Conservation (phyloP, 345 rosid genomes). For the Gossypium herbaceum region DNA sequence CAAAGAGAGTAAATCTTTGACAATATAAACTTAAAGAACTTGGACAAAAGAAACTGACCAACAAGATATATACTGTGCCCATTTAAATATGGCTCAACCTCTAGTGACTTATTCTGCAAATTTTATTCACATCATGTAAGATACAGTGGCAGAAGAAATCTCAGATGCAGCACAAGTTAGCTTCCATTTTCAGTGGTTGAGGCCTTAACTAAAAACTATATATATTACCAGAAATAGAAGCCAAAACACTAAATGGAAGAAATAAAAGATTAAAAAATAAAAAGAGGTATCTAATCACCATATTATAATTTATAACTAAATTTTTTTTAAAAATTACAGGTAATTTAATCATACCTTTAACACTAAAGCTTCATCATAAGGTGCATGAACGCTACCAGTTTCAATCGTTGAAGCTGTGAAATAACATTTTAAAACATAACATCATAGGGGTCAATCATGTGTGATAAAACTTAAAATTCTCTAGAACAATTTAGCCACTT, state of each 20-base stretch:
- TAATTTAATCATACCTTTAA: conserved; percentile 49
- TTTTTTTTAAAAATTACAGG: not conserved
- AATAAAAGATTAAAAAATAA: not conserved
- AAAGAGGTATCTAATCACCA: not conserved
- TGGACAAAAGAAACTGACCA: conserved; percentile 54
- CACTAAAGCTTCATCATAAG: conserved; percentile 45
- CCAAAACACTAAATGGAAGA: conserved; percentile 5
- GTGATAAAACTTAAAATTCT: not conserved
- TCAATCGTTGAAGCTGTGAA: conserved; percentile 57
- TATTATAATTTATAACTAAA: not conserved
- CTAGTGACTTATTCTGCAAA: conserved; percentile 75
- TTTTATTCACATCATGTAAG: conserved; percentile 26
- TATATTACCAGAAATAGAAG: not conserved
- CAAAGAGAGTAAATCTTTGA: not conserved
- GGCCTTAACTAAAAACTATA: not conserved
- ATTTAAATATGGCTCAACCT: conserved; percentile 65
- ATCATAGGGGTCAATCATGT: not conserved
- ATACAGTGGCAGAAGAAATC: conserved; percentile 14
- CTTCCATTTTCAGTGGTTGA: not conserved
- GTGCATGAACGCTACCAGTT: conserved; percentile 36
- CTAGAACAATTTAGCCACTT: not conserved
- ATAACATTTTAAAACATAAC: not conserved
- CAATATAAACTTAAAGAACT: conserved; percentile 8
- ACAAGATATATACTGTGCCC: conserved; percentile 89
- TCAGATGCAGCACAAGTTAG: conserved; percentile 7